Conservation (phyloP, 2,329 filamentous ascomycete species). For the Colletotrichum incanum region DNA sequence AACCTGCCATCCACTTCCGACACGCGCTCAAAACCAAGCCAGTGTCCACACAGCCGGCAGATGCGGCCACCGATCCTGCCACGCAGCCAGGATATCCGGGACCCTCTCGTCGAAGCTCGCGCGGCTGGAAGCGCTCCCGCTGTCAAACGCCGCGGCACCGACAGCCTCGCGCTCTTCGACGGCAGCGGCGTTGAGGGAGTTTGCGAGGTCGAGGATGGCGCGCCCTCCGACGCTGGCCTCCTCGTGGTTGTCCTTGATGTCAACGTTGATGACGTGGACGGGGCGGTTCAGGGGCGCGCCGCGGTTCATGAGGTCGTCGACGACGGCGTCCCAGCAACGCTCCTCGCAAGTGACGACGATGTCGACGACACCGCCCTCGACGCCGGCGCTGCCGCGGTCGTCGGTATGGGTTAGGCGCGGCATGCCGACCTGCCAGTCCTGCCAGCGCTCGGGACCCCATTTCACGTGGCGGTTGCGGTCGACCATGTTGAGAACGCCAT, state of each 20-base stretch:
- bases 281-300: constrained; percentile 91
- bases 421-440: constrained; percentile 93
- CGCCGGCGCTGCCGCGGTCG: constrained; percentile 84
- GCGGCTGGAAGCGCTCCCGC: constrained; percentile 76
- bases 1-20: background rate
- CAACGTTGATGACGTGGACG: constrained; percentile 98
- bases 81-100: constrained; percentile 89
- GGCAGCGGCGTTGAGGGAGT: constrained; percentile 86
- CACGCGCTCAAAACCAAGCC: constrained; percentile 82
- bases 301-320: constrained; percentile 91
- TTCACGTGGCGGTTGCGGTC: constrained; percentile 93
- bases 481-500: constrained; percentile 96
- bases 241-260: constrained; percentile 98
- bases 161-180: constrained; percentile 80
- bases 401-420: constrained; percentile 83
- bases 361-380: constrained; percentile 92
- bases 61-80: constrained; percentile 96
- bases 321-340: constrained; percentile 96
- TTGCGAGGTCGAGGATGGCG: constrained; percentile 92
- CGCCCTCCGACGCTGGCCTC: constrained; percentile 92
- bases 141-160: constrained; percentile 78
- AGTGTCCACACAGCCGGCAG: constrained; percentile 94
- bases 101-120: constrained; percentile 92
- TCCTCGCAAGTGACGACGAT: constrained; percentile 98
- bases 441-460: constrained; percentile 96